These are phyloP conservation scores for Graphiopsis chlorocephala DNA, from an alignment of 2,329 filamentous ascomycete genomes.

Conservation along the genomic window DNA sequence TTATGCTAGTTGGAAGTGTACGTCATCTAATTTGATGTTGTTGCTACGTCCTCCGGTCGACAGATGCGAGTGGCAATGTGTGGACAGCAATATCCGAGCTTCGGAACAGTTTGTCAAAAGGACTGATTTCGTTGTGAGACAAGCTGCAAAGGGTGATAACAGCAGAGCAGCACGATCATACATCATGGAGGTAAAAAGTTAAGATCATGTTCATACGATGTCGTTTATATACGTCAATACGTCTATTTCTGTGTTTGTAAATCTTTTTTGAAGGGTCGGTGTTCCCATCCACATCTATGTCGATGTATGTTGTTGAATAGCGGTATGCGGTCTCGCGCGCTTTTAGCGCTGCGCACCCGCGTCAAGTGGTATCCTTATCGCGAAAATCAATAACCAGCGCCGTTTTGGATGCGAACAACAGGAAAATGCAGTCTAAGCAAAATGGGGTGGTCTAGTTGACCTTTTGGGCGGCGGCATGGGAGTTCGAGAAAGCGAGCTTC, in stretches of 20 bases:
- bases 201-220: not conserved
- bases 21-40: not conserved
- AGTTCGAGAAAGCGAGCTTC: conserved; percentile 10
- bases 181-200: not conserved
- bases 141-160: not conserved
- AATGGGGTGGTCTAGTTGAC: conserved; percentile 3
- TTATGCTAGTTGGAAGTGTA: not conserved
- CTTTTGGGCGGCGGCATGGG: conserved; percentile 9
- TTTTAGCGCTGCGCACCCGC: conserved; percentile 1
- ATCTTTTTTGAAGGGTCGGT: not conserved
- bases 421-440: not conserved
- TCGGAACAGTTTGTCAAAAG: not conserved
- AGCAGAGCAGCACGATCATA: not conserved
- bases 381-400: not conserved
- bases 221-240: not conserved
- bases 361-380: conserved; percentile 8
- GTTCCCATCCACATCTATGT: not conserved
- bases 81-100: not conserved
- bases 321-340: not conserved
- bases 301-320: conserved; percentile 4
- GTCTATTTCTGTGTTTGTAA: not conserved
- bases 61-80: not conserved
- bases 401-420: not conserved
- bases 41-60: not conserved
- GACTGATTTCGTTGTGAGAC: not conserved